Conservation (phyloP, 2,329 filamentous ascomycete species). For the Allantophomopsis cytisporea region DNA sequence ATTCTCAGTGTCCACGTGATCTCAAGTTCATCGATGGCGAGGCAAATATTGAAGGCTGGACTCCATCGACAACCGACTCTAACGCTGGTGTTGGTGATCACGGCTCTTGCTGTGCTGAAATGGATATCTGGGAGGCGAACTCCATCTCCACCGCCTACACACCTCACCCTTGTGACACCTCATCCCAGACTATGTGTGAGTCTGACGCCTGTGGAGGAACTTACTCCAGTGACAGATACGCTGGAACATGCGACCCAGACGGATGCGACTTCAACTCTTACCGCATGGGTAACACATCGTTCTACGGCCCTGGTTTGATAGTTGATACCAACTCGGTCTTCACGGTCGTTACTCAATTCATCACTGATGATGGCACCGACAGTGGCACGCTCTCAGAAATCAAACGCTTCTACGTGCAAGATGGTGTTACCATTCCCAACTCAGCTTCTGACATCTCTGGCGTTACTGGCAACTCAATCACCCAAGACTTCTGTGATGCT, state of each 20-base stretch:
- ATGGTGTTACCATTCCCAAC: slow-evolving; percentile 37
- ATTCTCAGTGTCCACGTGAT: slow-evolving; percentile 40
- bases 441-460: slow-evolving; percentile 29
- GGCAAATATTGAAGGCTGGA: slow-evolving; percentile 41
- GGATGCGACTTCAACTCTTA: slow-evolving; percentile 50
- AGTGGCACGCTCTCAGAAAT: slow-evolving; percentile 37
- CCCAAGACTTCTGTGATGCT: slow-evolving; percentile 38
- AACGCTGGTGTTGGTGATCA: slow-evolving; percentile 37
- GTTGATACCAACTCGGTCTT: slow-evolving; percentile 37
- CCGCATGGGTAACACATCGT: slow-evolving; percentile 39
- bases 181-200: slow-evolving; percentile 28
- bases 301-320: slow-evolving; percentile 40
- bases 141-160: slow-evolving; percentile 41
- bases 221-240: slow-evolving; percentile 28
- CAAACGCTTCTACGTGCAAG: slow-evolving; percentile 42
- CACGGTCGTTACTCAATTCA: slow-evolving; percentile 46
- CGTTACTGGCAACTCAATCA: slow-evolving; percentile 36
- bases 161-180: slow-evolving; percentile 37
- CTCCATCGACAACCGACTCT: slow-evolving; percentile 28
- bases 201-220: slow-evolving; percentile 24
- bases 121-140: slow-evolving; percentile 57
- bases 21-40: slow-evolving; percentile 37
- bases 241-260: slow-evolving; percentile 42
- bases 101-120: slow-evolving; percentile 53
- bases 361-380: slow-evolving; percentile 32